phyloP scores from a whole-genome alignment of 257 asterid genomes.

The Salvia rosmarinus region DNA sequence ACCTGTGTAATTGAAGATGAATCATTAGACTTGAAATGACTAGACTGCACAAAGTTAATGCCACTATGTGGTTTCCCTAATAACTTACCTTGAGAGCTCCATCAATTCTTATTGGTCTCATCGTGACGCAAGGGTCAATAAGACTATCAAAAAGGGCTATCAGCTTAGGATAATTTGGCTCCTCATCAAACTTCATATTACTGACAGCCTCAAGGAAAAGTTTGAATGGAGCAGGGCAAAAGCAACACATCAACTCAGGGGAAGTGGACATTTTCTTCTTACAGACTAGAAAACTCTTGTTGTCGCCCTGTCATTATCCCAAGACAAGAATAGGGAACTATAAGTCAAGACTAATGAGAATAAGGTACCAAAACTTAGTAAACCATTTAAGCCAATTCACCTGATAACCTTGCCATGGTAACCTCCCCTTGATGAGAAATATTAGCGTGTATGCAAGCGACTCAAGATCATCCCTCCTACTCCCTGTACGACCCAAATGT shows the following conservation, averaged over 20 bases:
- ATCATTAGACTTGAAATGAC: background rate
- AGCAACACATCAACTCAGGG: constrained; percentile 97
- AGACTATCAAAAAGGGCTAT: constrained; percentile 85
- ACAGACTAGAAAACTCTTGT: constrained; percentile 94
- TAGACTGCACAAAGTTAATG: background rate
- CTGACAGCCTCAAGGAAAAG: constrained; percentile 92
- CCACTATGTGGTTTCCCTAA: background rate
- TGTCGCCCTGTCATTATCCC: constrained; percentile 79
- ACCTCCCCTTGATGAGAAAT: constrained; percentile 90
- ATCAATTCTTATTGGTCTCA: constrained; percentile 93
- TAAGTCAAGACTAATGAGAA: background rate
- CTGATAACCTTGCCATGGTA: constrained; percentile 99
- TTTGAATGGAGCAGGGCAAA: constrained; percentile 93
- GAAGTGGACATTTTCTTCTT: constrained; percentile 99
- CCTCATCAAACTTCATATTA: constrained; percentile 98
- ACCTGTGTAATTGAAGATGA: constrained; percentile 51
- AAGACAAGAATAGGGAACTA: constrained; percentile 26
- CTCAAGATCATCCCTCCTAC: constrained; percentile 99
- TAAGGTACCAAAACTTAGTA: constrained; percentile 27
- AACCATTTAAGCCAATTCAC: constrained; percentile 45
- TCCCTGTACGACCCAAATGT: constrained; percentile 97
- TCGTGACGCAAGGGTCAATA: constrained; percentile 80
- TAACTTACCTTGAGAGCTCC: constrained; percentile 89
- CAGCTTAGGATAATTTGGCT: constrained; percentile 88
- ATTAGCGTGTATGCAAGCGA: constrained; percentile 90